Evolutionary conservation across 129 eudicot genomes (phyloP), one percentile per base, ranked within the genome.

Genomic region (Lonicera japonica): DNA sequence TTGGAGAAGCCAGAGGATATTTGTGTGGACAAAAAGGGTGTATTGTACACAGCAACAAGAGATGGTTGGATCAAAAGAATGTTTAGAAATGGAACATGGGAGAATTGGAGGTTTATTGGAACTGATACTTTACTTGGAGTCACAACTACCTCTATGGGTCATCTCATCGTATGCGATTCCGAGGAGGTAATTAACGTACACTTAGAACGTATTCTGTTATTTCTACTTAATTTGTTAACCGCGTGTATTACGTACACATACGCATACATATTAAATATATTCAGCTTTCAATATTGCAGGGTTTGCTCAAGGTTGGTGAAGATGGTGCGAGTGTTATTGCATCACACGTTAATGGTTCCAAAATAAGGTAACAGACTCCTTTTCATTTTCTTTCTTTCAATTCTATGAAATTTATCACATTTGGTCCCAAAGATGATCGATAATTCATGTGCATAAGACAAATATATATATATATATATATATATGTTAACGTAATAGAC

Each of bases 51-150:
- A 10, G 90, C 90, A 21, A 84, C 94, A 6, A 75, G 94, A 78
- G 97, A 91, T 71, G 97, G 97, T 52, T 84, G 86, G 84, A 77
- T 91, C 50, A 91, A 73, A 70, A 83, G 82, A 71, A 18, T 83
- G 83, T 82, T 71, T 63, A 81, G 39, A 24, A 79, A 86, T 64
- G 97, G 94, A 38, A 69, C 90, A 7, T 82, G 84, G 83, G 94
- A 84, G 64, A 58, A 73, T 55, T 87, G 89, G 94, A 81, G 74
- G 73, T 66, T 17, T 69, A 43, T 43, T 43, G 43, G 80, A 14
- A 80, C 75, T 18, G 40, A 56, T 25, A 61, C 80, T 59, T 77
- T 91, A 70, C 80, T 91, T 48, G 94, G 97, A 38, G 14, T 87
- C 24, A 77, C 76, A 5, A 21, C 66, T 23, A 75, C 92, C 38